Evolutionary conservation across 306 rosid species (phyloP).

Genomic region (Cucurbita argyrosperma): DNA sequence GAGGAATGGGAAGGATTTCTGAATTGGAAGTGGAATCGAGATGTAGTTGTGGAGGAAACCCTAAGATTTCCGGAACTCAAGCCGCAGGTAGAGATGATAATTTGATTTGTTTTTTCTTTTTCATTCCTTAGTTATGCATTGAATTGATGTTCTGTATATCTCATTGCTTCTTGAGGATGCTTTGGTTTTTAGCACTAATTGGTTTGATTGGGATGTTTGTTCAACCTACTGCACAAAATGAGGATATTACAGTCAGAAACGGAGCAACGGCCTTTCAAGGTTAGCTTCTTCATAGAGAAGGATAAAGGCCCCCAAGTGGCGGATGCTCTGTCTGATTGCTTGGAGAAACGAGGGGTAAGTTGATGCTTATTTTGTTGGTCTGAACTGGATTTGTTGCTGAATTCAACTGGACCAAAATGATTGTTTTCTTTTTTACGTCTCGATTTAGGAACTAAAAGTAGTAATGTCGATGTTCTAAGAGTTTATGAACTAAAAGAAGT

Average conservation of each 20-base stretch:
- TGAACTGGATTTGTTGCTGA: background rate
- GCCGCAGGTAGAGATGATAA: constrained; percentile 34
- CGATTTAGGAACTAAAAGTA: too few relatives aligned
- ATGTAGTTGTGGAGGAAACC: constrained; percentile 53
- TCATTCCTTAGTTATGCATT: background rate
- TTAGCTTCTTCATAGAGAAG: constrained; percentile 70
- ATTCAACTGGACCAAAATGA: background rate
- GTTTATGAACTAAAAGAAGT: too few relatives aligned
- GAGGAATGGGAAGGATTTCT: constrained; percentile 38
- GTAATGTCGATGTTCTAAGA: too few relatives aligned
- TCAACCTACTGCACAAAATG: background rate
- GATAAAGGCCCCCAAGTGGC: constrained; percentile 30
- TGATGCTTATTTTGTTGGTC: constrained; percentile 11
- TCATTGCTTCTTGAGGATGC: background rate
- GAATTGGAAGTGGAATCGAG: constrained; percentile 53
- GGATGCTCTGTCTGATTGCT: constrained; percentile 28
- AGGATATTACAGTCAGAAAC: constrained; percentile 39
- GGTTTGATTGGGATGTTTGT: background rate
- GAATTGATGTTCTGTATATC: constrained; percentile 3
- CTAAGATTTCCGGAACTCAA: constrained; percentile 48
- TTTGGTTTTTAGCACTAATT: background rate
- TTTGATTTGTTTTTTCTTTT: background rate
- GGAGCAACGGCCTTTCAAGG: constrained; percentile 72
- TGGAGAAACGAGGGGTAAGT: constrained; percentile 56
- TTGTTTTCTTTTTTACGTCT: too few relatives aligned